Evolutionary conservation across 768 basidiomycete genomes (phyloP).

Genomic region (Lentinula sp.): DNA sequence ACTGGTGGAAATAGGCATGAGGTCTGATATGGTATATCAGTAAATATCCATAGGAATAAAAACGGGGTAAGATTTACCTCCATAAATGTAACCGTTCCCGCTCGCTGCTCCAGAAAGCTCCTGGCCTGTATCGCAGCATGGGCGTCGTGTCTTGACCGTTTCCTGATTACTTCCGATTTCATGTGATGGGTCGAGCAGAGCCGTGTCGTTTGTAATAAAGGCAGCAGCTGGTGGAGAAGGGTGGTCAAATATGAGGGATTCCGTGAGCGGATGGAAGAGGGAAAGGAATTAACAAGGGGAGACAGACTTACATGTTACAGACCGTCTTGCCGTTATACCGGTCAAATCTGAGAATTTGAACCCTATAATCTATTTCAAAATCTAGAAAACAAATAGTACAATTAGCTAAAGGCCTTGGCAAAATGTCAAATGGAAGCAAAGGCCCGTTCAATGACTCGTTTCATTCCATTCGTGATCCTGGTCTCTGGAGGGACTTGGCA

Average conservation of each 20-base stretch:
- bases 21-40: background rate
- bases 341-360: too few species aligned
- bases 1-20: too few species aligned
- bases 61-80: background rate
- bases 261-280: slow-evolving; percentile 6
- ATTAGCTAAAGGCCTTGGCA: too few species aligned
- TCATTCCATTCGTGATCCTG: too few species aligned
- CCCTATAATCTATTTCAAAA: too few species aligned
- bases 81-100: background rate
- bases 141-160: slow-evolving; percentile 78
- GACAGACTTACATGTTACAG: slow-evolving; percentile 73
- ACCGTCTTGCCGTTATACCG: slow-evolving; percentile 50
- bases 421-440: too few species aligned
- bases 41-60: background rate
- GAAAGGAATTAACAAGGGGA: background rate
- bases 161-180: slow-evolving; percentile 88
- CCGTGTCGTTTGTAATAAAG: slow-evolving; percentile 85
- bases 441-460: too few species aligned
- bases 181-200: slow-evolving; percentile 79
- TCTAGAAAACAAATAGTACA: too few species aligned
- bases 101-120: background rate
- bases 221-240: slow-evolving; percentile 55
- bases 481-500: too few species aligned
- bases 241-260: slow-evolving; percentile 4
- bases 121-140: background rate